Evolutionary conservation across 1,284 basidiomycete genomes (phyloP).

Genomic region (Sanguinoderma infundibulare): DNA sequence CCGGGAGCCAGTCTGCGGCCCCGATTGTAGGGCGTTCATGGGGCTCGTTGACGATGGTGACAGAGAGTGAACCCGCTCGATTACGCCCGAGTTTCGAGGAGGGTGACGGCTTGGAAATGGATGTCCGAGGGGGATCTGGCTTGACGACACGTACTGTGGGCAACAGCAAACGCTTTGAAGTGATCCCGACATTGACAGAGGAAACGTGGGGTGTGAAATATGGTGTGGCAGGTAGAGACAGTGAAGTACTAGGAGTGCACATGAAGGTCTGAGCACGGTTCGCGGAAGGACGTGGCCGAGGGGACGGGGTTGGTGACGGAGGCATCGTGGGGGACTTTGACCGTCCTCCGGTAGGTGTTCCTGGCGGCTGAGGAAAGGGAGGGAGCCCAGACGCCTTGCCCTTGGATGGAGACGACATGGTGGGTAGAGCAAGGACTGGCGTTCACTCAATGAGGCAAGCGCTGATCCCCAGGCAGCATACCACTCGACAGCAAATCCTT

Average conservation of each 20-base stretch:
- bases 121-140: constrained; percentile 16
- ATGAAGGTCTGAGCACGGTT: constrained; percentile 15
- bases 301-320: constrained; percentile 13
- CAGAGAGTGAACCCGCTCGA: constrained; percentile 32
- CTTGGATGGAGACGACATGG: constrained; percentile 20
- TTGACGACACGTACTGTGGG: constrained; percentile 32
- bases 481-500: neutral
- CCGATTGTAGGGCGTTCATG: constrained; percentile 16
- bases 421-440: neutral
- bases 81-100: constrained; percentile 30
- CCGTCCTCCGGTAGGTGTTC: constrained; percentile 13
- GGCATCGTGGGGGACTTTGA: constrained; percentile 22
- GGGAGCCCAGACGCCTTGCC: constrained; percentile 9
- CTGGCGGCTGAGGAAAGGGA: constrained; percentile 6
- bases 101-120: constrained; percentile 26
- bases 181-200: constrained; percentile 16
- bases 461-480: neutral
- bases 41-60: constrained; percentile 26
- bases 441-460: constrained; percentile 1
- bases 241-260: constrained; percentile 9
- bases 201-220: constrained; percentile 24
- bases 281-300: constrained; percentile 12
- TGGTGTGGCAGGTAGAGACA: constrained; percentile 22
- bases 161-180: constrained; percentile 29
- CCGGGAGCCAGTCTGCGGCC: constrained; percentile 43